These are phyloP conservation scores for Fraxinus nigra DNA, from an alignment of 305 asterid species.

Conservation along the genomic window DNA sequence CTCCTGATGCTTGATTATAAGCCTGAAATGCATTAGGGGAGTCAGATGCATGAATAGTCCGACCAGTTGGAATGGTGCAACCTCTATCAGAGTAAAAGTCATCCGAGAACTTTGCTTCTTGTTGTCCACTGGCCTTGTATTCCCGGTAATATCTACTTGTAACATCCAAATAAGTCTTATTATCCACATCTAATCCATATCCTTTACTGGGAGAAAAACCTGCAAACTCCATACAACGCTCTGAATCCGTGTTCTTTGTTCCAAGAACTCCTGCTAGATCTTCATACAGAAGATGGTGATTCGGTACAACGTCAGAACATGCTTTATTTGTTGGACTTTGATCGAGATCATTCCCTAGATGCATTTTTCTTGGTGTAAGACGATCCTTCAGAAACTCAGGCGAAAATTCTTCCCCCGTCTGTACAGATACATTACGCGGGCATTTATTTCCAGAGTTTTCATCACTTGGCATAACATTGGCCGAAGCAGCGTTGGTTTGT, in stretches of 20 bases:
- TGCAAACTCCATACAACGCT: slow-evolving; percentile 23
- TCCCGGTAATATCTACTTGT: slow-evolving; percentile 33
- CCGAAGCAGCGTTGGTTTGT: slow-evolving; percentile 20
- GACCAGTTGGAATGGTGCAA: slow-evolving; percentile 27
- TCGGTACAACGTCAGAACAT: slow-evolving; percentile 29
- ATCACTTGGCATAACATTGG: slow-evolving; percentile 29
- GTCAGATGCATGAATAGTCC: slow-evolving; percentile 31
- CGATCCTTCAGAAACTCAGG: slow-evolving; percentile 73
- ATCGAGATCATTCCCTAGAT: slow-evolving; percentile 27
- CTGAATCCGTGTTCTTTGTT: slow-evolving; percentile 35
- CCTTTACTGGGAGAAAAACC: slow-evolving; percentile 40
- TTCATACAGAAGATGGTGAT: slow-evolving; percentile 36
- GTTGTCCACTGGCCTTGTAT: slow-evolving; percentile 23
- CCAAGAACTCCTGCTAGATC: slow-evolving; percentile 33
- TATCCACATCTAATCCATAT: slow-evolving; percentile 29
- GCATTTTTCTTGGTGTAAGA: slow-evolving; percentile 38
- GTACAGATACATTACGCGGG: slow-evolving; percentile 58
- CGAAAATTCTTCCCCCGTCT: slow-evolving; percentile 87
- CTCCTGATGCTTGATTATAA: slow-evolving; percentile 33
- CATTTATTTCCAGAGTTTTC: slow-evolving; percentile 25
- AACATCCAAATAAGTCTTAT: slow-evolving; percentile 21
- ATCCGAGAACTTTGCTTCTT: slow-evolving; percentile 34
- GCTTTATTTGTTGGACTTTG: slow-evolving; percentile 24
- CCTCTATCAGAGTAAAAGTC: slow-evolving; percentile 32
- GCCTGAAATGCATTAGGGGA: slow-evolving; percentile 41